phyloP scores from a whole-genome alignment of 2,329 filamentous ascomycete genomes.

The Esteya vermicola region DNA sequence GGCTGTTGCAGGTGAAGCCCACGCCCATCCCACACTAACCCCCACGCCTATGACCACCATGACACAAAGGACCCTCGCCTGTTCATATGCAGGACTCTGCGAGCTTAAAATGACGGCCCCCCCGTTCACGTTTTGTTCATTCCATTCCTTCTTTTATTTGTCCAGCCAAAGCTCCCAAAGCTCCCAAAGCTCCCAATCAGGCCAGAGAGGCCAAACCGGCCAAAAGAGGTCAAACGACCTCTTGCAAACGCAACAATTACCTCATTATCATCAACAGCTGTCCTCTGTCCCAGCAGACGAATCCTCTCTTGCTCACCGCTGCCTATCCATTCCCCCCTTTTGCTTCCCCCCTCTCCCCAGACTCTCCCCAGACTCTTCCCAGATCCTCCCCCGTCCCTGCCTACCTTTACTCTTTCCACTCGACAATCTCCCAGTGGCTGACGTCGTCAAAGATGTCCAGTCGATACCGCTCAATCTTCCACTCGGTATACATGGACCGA shows the following conservation, averaged over 20 bases:
- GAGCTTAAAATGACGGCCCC: slow-evolving; percentile 6
- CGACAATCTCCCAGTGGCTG: slow-evolving; percentile 46
- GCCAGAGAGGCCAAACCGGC: too few species aligned
- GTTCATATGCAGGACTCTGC: neutral
- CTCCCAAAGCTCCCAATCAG: too few species aligned
- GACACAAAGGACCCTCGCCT: neutral
- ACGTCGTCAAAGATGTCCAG: slow-evolving; percentile 55
- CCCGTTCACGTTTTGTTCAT: neutral
- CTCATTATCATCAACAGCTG: too few species aligned
- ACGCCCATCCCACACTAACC: slow-evolving; percentile 5
- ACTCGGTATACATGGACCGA: slow-evolving; percentile 49
- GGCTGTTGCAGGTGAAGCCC: neutral
- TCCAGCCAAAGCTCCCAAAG: too few species aligned
- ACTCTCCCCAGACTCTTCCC: too few species aligned
- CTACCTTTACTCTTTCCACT: slow-evolving; percentile 29
- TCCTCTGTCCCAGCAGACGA: too few species aligned
- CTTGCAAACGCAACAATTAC: too few species aligned
- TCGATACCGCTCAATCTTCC: slow-evolving; percentile 56
- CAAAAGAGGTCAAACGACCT: too few species aligned
- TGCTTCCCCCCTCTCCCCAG: too few species aligned
- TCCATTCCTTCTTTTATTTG: neutral
- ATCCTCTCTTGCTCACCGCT: too few species aligned
- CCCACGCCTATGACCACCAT: slow-evolving; percentile 4
- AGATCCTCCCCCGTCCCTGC: too few species aligned
- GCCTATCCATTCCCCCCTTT: too few species aligned